phyloP scores from a whole-genome alignment of 176 grass and related monocot genomes.

The Triticum turgidum region DNA sequence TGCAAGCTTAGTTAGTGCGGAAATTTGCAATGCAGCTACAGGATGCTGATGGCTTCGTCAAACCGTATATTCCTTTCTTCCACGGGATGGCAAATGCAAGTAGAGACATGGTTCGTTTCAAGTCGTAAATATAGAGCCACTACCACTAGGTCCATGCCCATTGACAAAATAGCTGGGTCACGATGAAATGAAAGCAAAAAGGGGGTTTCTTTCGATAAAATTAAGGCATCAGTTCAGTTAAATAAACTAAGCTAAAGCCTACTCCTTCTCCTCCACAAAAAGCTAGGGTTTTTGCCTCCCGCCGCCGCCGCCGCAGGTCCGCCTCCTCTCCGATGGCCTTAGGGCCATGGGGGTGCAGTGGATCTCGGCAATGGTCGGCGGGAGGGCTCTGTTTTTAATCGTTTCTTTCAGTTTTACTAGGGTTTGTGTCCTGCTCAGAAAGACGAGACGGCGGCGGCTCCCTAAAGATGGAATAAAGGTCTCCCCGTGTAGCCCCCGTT shows the following conservation, averaged over 20 bases:
- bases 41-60: neutral
- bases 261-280: too few species aligned
- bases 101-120: neutral
- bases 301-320: too few species aligned
- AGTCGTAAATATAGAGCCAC: neutral
- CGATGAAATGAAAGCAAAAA: neutral
- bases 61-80: neutral
- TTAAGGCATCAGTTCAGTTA: neutral
- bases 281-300: too few species aligned
- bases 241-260: neutral
- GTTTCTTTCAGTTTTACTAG: too few species aligned
- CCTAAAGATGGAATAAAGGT: too few species aligned
- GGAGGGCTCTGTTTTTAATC: too few species aligned
- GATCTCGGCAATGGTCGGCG: too few species aligned
- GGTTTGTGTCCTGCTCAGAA: too few species aligned
- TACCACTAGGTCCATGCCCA: neutral
- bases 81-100: neutral
- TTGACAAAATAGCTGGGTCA: neutral
- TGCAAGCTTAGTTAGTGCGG: neutral
- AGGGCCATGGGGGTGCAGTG: too few species aligned
- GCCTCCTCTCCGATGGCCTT: too few species aligned
- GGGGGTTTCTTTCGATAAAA: neutral
- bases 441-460: too few species aligned
- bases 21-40: neutral
- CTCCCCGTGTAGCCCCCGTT: too few species aligned